Conservation (phyloP, 768 basidiomycete species). For the Russula griseocarnosa region DNA sequence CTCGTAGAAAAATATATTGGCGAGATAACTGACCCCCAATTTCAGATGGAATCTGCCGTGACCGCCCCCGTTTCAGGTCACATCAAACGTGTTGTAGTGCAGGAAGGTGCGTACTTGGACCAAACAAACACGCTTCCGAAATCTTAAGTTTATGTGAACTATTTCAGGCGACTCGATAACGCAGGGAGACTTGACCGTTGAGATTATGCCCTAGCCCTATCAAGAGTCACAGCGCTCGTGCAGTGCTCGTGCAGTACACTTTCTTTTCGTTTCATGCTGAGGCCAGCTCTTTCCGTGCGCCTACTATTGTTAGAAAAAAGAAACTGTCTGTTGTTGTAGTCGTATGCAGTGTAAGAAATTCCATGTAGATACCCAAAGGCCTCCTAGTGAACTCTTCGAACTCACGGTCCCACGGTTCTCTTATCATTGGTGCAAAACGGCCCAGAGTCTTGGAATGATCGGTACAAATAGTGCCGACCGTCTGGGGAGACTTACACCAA, state of each 20-base stretch:
- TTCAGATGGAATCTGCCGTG: conserved; percentile 95
- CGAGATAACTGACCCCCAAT: conserved; percentile 28
- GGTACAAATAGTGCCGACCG: conserved; percentile 2
- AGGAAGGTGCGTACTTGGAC: conserved; percentile 56
- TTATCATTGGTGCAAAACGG: not conserved
- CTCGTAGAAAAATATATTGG: not conserved
- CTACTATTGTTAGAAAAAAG: not conserved
- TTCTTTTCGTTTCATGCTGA: not conserved
- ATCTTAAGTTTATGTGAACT: conserved; percentile 13
- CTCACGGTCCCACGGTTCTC: not conserved
- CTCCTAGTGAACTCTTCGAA: not conserved
- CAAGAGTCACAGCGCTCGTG: not conserved
- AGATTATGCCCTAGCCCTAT: conserved; percentile 63
- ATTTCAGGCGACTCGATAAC: conserved; percentile 83
- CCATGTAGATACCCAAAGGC: not conserved
- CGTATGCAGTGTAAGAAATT: conserved; percentile 7
- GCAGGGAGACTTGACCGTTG: conserved; percentile 87
- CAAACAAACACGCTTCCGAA: conserved; percentile 7
- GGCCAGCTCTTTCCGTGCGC: not conserved
- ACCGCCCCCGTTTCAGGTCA: conserved; percentile 96
- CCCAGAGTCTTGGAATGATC: not conserved
- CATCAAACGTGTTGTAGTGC: conserved; percentile 88
- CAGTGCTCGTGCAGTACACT: conserved; percentile 1
- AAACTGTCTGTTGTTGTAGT: conserved; percentile 10
- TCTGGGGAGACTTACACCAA: not conserved